Evolutionary conservation across 192 early-diverging fungal genomes (phyloP), one percentile per base, ranked within the genome.

Genomic region (Cetraspora pellucida): DNA sequence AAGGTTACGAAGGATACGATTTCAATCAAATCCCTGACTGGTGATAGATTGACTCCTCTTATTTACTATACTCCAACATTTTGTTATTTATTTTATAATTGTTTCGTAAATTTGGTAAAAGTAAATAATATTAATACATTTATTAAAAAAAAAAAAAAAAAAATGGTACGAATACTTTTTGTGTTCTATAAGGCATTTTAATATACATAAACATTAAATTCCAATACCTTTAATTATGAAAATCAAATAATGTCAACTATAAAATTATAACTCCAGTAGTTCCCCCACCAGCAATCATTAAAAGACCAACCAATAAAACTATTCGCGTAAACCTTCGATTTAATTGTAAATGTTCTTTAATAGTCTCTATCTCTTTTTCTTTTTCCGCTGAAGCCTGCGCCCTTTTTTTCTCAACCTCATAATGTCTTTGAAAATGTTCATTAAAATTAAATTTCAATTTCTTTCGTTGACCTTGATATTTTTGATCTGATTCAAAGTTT

Each of bases 1-100:
- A 86, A 43, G 80, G 82, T 23, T 86, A 86, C 44, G 85, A 85
- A 8, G 88, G 88, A 6, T 86, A 86, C 52, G 84, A 85, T n/a
- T 89, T 87, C 47, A 69, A 72, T 2, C 79, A 82, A 57, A 87
- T 86, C 66, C 80, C 87, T 58, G 74, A 84, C 57, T 49, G 58
- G 72, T 57, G 45, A 28, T 61, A 10, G 25, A 11, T 23, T 61
- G 30, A 54, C 17, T 72, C 50, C 9, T 8, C n/a, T 23, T 49
- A 47, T 27, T 49, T 10, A 49, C 47, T 14, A 23, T 67, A 67
- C 47, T 46, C 17, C 30, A 69, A 14, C 9, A 49, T 46, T 31
- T 10, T 49, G 11, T n/a, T 69, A 25, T 50, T 23, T 27, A 16
- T 27, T 25, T 60, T 27, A 27, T 60, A 60, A 60, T 60, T 60